Conservation (phyloP, 352 stramenopile species). For the Phytophthora chlamydospora region DNA sequence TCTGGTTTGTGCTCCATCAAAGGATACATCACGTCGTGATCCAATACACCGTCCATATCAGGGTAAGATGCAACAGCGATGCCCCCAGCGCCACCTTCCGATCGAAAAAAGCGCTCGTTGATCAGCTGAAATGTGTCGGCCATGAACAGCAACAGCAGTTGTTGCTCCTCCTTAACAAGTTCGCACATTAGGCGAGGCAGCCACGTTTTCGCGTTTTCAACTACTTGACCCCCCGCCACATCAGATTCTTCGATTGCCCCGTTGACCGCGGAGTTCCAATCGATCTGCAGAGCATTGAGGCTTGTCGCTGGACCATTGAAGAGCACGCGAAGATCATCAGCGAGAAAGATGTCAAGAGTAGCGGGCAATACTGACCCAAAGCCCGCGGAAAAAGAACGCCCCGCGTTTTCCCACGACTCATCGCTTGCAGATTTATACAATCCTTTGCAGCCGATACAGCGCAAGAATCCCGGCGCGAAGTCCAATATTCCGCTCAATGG, state of each 20-base stretch:
- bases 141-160: slow-evolving; percentile 64
- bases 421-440: slow-evolving; percentile 26
- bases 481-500: slow-evolving; percentile 59
- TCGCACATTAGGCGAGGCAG: slow-evolving; percentile 54
- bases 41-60: slow-evolving; percentile 13
- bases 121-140: slow-evolving; percentile 47
- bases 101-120: slow-evolving; percentile 52
- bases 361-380: slow-evolving; percentile 64
- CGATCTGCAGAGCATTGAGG: slow-evolving; percentile 43
- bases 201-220: slow-evolving; percentile 40
- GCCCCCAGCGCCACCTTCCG: slow-evolving; percentile 14
- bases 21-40: slow-evolving; percentile 42
- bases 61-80: slow-evolving; percentile 28
- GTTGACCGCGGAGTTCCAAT: slow-evolving; percentile 47
- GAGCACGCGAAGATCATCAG: slow-evolving; percentile 61
- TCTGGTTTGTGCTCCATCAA: slow-evolving; percentile 41
- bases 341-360: slow-evolving; percentile 53
- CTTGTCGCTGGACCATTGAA: slow-evolving; percentile 43
- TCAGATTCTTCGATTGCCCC: slow-evolving; percentile 36
- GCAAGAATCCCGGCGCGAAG: slow-evolving; percentile 61
- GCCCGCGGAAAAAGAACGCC: slow-evolving; percentile 50
- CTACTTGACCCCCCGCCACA: slow-evolving; percentile 13
- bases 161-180: slow-evolving; percentile 65
- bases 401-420: slow-evolving; percentile 30
- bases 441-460: slow-evolving; percentile 39